These are phyloP conservation scores for Tylopilus balloui DNA, from an alignment of 768 basidiomycete species.

Conservation along the genomic window DNA sequence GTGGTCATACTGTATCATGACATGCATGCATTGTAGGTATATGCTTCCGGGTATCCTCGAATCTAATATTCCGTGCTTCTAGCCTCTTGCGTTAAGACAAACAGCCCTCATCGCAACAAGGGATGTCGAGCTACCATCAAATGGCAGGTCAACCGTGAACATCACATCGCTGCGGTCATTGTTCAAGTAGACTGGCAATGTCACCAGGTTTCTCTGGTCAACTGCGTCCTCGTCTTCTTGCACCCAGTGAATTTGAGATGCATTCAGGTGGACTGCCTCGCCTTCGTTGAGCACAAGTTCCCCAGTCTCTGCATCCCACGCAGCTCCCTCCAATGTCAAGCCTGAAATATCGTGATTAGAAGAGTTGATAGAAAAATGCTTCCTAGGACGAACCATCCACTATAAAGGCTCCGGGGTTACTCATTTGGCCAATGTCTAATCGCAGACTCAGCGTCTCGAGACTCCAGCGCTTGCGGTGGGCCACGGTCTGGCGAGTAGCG, in stretches of 20 bases:
- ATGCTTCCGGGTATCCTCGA: slow-evolving; percentile 22
- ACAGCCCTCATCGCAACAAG: slow-evolving; percentile 85
- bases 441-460: slow-evolving; percentile 80
- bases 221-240: slow-evolving; percentile 44
- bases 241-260: slow-evolving; percentile 87
- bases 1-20: slow-evolving; percentile 13
- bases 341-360: slow-evolving; percentile 43
- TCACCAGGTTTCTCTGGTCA: slow-evolving; percentile 47
- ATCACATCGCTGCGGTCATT: slow-evolving; percentile 83
- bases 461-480: slow-evolving; percentile 89
- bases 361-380: background rate
- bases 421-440: slow-evolving; percentile 78
- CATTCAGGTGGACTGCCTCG: slow-evolving; percentile 67
- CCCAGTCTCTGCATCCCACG: slow-evolving; percentile 53
- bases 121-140: slow-evolving; percentile 60
- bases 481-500: slow-evolving; percentile 92
- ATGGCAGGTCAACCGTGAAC: slow-evolving; percentile 83
- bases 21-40: slow-evolving; percentile 24
- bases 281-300: slow-evolving; percentile 82
- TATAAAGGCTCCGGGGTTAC: slow-evolving; percentile 74
- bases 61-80: slow-evolving; percentile 11
- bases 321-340: slow-evolving; percentile 81
- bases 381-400: slow-evolving; percentile 68
- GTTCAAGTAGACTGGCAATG: slow-evolving; percentile 91
- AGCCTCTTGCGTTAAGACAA: slow-evolving; percentile 82